phyloP scores from a whole-genome alignment of 352 stramenopile genomes.

The Halophytophthora batemanensis region DNA sequence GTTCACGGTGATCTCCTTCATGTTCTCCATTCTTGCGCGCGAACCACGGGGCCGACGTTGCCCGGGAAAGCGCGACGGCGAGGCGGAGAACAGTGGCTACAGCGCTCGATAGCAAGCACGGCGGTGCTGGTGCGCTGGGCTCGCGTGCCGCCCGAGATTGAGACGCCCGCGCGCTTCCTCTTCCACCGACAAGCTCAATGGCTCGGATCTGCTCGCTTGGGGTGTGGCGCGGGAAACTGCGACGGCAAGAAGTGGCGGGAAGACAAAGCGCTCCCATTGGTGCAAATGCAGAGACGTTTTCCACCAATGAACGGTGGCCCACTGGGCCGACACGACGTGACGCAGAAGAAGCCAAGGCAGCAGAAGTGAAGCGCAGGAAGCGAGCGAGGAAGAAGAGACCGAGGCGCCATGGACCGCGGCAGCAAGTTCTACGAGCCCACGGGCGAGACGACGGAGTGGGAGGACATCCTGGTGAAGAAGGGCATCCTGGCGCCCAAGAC shows the following conservation, averaged over 20 bases:
- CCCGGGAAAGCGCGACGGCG: not conserved
- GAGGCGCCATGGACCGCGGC: conserved; percentile 60
- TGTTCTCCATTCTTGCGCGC: conserved; percentile 47
- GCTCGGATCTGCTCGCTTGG: no score
- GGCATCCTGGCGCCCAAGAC: conserved; percentile 87
- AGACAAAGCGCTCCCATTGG: not conserved
- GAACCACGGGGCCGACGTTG: not conserved
- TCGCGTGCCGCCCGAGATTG: not conserved
- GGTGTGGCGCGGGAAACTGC: no score
- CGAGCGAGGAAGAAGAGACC: not conserved
- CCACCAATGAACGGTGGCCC: no score
- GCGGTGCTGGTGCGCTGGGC: not conserved
- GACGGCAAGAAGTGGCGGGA: conserved; percentile 8
- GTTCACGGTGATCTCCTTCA: conserved; percentile 80
- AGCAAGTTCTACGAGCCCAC: conserved; percentile 85
- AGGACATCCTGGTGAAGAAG: conserved; percentile 89
- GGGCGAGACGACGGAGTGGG: conserved; percentile 88
- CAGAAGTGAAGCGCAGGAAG: no score
- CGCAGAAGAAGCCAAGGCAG: conserved; percentile 1
- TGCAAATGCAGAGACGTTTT: no score
- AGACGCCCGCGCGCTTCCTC: not conserved
- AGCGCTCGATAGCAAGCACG: no score
- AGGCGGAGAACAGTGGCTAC: not conserved
- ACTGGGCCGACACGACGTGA: not conserved
- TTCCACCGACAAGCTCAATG: no score